Conservation (phyloP, 2,329 filamentous ascomycete genomes). For the Fusarium sp. region DNA sequence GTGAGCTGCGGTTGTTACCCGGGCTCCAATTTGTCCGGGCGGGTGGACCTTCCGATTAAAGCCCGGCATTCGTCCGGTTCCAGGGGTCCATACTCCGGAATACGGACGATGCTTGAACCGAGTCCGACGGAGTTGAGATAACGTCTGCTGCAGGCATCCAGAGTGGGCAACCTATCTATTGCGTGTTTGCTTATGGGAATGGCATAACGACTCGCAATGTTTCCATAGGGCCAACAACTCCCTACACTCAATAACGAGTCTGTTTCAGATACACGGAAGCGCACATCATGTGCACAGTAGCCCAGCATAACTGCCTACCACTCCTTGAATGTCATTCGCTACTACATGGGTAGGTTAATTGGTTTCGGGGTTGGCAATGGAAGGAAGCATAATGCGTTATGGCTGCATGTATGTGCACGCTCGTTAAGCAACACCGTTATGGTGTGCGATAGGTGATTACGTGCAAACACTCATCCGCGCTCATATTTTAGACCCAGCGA, state of each 20-base stretch:
- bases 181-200: background rate
- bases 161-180: background rate
- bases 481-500: background rate
- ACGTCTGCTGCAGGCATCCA: background rate
- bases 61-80: background rate
- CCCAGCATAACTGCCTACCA: background rate
- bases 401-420: background rate
- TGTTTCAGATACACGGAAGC: background rate
- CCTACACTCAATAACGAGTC: background rate
- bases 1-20: background rate
- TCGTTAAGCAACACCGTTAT: background rate
- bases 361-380: background rate
- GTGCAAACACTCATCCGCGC: background rate
- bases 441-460: background rate
- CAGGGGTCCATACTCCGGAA: conserved; percentile 7
- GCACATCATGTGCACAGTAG: background rate
- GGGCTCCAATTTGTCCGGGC: background rate
- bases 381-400: too few species aligned
- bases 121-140: background rate
- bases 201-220: background rate
- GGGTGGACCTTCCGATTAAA: background rate
- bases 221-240: background rate
- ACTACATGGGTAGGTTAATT: background rate
- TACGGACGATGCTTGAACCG: background rate
- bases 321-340: background rate